Conservation (phyloP, 768 basidiomycete genomes). For the Hydnum rufescens region DNA sequence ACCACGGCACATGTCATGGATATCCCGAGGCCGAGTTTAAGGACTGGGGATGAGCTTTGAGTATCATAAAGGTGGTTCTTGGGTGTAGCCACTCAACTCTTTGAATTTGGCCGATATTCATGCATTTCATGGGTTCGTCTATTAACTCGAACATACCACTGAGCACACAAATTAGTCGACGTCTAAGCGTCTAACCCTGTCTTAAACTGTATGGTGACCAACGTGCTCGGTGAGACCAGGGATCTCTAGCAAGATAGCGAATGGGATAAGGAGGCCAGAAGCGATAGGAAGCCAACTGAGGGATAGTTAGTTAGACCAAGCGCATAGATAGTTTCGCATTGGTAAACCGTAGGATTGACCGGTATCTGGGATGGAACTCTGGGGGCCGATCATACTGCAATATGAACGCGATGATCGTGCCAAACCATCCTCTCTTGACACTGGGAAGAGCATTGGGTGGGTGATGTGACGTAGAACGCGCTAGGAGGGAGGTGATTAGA, state of each 20-base stretch:
- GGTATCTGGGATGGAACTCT: background rate
- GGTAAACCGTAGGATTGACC: background rate
- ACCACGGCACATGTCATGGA: constrained; percentile 48
- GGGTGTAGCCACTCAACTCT: constrained; percentile 9
- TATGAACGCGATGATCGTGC: background rate
- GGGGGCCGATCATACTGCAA: background rate
- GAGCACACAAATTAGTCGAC: background rate
- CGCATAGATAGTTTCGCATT: background rate
- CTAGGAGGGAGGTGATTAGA: background rate
- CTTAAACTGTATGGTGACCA: constrained; percentile 13
- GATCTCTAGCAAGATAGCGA: constrained; percentile 65
- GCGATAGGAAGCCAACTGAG: constrained; percentile 7
- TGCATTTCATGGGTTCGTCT: constrained; percentile 28
- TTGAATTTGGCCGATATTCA: constrained; percentile 32
- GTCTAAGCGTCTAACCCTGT: background rate
- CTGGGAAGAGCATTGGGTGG: background rate
- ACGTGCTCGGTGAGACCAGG: constrained; percentile 60
- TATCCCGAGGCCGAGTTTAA: constrained; percentile 40
- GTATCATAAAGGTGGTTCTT: background rate
- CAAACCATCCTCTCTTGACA: background rate
- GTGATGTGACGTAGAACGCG: too few relatives aligned
- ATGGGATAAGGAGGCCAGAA: constrained; percentile 16
- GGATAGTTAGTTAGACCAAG: background rate
- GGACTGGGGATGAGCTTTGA: constrained; percentile 15
- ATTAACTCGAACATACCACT: constrained; percentile 23